Base-by-base conservation (phyloP, 306 rosid species). In the Lagenaria siceraria region DNA sequence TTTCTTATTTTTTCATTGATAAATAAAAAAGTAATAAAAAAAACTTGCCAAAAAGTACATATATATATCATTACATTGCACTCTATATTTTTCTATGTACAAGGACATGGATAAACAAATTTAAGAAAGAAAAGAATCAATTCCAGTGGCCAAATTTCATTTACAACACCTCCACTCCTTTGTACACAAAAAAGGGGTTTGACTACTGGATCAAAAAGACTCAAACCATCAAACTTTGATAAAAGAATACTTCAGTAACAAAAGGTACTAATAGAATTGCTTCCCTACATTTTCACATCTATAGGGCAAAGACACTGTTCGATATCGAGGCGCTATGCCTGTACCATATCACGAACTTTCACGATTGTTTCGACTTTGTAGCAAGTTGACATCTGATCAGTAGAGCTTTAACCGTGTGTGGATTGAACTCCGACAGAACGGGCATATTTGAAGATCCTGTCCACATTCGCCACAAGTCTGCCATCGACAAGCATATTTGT, bases 391-490 rank as follows among this genome's bases (percentile, higher is more conserved):
- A 42, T n/a, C 69, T 72, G 25, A 69, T 83, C 78, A 92, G 83
- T 84, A 95, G 48, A 95, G 96, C 86, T 88, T 95, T 56, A 95
- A 89, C 86, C 96, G 83, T 76, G 96, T 90, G 69, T 51, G 83
- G 62, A 95, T 92, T 22, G 84, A 77, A 73, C 81, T 89, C 64
- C 99, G 88, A 65, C 99, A 95, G 55, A 92, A 90, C n/a, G 99
- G 99, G 86, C 99, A 92, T 58, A 83, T 21, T 82, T 88, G 79
- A 75, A 92, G 96, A 76, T 85, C 87, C 76, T 42, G 77, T 59
- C 99, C 99, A 15, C 99, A 95, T 8, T 86, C 97, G 60, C 96
- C 83, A 77, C 99, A 95, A 10, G 99, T 95, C 99, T 95, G 95
- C 76, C 1, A 6, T 11, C 40, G 18, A 17, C 55, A 18, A 40